Conservation (phyloP, 148 eudicot species). For the Agrostemma githago region DNA sequence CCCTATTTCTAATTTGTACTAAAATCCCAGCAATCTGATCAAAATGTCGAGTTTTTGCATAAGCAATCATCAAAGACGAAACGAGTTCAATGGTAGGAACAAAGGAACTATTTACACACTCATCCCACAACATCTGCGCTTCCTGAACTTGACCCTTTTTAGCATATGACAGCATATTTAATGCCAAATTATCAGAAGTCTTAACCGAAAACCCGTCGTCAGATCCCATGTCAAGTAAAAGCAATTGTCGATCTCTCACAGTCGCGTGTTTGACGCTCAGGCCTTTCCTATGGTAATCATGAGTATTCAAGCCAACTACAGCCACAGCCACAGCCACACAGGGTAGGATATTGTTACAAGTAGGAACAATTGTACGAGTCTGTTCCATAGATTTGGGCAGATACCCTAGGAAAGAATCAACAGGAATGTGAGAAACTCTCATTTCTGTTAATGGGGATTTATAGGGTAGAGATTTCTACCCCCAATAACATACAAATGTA, state of each 20-base stretch:
- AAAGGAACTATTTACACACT: constrained; percentile 44
- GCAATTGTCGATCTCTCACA: constrained; percentile 8
- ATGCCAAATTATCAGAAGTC: constrained; percentile 26
- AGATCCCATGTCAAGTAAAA: constrained; percentile 17
- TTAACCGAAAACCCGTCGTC: constrained; percentile 20
- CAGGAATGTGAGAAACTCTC: constrained; percentile 13
- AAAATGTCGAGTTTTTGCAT: constrained; percentile 38
- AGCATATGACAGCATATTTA: constrained; percentile 47
- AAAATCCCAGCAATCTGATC: constrained; percentile 42
- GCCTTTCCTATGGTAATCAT: constrained; percentile 2
- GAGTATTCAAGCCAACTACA: background rate
- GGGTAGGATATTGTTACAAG: background rate
- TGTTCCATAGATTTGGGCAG: background rate
- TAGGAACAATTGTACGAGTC: background rate
- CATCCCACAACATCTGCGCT: constrained; percentile 61
- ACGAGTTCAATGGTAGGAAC: constrained; percentile 37
- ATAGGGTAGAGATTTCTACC: too few species aligned
- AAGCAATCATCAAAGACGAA: constrained; percentile 44
- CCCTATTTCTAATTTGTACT: constrained; percentile 40
- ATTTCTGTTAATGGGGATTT: background rate
- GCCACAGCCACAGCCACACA: background rate
- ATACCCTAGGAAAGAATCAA: constrained; percentile 13
- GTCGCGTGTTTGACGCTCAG: background rate
- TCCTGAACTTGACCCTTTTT: constrained; percentile 38
- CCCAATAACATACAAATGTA: too few species aligned